Conservation (phyloP, 257 asterid genomes). For the Scutellaria baicalensis region DNA sequence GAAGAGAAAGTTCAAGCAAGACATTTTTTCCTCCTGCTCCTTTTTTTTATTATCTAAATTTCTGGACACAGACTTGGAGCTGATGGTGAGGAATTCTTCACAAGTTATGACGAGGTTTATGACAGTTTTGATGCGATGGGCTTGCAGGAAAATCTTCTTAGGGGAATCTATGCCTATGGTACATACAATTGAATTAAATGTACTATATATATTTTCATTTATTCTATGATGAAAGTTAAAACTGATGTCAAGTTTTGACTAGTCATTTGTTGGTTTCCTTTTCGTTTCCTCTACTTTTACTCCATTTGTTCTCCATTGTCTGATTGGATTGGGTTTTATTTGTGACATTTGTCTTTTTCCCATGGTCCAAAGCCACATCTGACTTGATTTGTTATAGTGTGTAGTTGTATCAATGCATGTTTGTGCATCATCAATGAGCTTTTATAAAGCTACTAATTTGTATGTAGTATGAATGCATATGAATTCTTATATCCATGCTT, state of each 20-base stretch:
- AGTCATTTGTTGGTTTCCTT: background rate
- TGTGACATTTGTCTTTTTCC: background rate
- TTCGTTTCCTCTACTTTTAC: background rate
- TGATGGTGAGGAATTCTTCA: conserved; percentile 45
- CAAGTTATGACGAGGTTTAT: conserved; percentile 50
- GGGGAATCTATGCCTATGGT: conserved; percentile 66
- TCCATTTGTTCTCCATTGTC: background rate
- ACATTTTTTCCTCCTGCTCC: background rate
- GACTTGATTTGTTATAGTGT: background rate
- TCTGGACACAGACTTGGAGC: conserved; percentile 33
- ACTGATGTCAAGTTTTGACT: background rate
- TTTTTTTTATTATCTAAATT: background rate
- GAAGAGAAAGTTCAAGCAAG: background rate
- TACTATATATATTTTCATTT: background rate
- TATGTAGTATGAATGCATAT: background rate
- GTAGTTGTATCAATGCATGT: background rate
- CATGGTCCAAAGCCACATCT: background rate
- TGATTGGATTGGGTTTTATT: background rate
- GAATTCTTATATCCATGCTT: background rate
- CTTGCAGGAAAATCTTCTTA: conserved; percentile 48
- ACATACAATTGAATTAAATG: conserved; percentile 5
- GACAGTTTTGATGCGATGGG: conserved; percentile 62
- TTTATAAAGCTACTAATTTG: background rate
- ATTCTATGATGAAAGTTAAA: background rate
- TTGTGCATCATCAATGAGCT: background rate